Evolutionary conservation across 805 yeast species (phyloP), one percentile per base, ranked within the genome.

Genomic region (Maudiozyma turicensis): DNA sequence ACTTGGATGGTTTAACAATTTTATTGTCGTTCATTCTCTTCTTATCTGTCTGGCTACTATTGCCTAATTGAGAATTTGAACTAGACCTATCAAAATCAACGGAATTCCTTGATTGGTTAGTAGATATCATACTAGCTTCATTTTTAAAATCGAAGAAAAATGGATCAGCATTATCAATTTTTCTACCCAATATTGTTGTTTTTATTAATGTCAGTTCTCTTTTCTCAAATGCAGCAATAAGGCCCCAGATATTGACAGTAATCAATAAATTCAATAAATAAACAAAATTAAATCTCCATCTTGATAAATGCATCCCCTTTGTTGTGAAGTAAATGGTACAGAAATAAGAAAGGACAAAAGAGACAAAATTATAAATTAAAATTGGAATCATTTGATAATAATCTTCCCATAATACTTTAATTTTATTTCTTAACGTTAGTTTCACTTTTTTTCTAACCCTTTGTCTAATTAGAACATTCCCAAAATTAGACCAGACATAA

Each of bases 221-320:
- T 43, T 52, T 56, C 43, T 63, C 65, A 26, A 64, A 50, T 3
- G 58, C 58, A 28, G 60, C 60, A 28, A 65, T 56, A n/a, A 65
- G 51, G 8, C 66, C 63, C 69, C 69, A 65, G 8, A 58, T 52
- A 48, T 62, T 65, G 6, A 63, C 63, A 6, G 66, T 61, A 10
- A 65, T 55, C 7, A 64, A 48, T 10, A 65, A 32, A 40, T 57
- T 57, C 14, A 61, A 34, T 30, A 63, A 59, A 26, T 56, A 48
- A 10, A 59, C 38, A 1, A 60, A 40, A 41, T 51, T 53, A 38
- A 48, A 56, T 48, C 57, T 54, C 68, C 69, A 64, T 42, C 53
- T 50, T 31, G 35, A 44, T 3, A 31, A 42, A 7, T 47, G 35
- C 10, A 29, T 15, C 3, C 50, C 40, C 32, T 41, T 35, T 1